These are phyloP conservation scores for Pseudopyrenochaeta lycopersici DNA, from an alignment of 2,329 filamentous ascomycete species.

Conservation along the genomic window DNA sequence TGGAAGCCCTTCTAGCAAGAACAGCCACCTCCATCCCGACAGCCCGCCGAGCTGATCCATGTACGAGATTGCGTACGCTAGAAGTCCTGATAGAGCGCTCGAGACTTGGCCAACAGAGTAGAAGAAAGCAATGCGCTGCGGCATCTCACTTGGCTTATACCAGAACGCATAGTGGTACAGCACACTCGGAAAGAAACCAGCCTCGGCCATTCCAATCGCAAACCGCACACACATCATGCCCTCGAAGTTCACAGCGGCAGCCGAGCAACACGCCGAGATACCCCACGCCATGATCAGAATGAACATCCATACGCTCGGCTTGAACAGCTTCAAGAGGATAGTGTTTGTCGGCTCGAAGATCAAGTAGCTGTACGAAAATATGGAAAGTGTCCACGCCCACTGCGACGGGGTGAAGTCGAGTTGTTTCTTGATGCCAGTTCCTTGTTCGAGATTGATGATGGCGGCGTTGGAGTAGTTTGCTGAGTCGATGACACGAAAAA, in stretches of 20 bases:
- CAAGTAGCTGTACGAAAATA: slow-evolving; percentile 45
- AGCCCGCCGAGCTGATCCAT: slow-evolving; percentile 62
- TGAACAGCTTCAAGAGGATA: slow-evolving; percentile 27
- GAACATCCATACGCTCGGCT: slow-evolving; percentile 29
- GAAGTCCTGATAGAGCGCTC: slow-evolving; percentile 27
- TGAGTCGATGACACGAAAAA: slow-evolving; percentile 41
- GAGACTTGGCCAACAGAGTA: slow-evolving; percentile 58
- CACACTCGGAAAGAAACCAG: slow-evolving; percentile 22
- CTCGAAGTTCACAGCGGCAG: slow-evolving; percentile 24
- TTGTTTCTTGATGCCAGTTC: slow-evolving; percentile 43
- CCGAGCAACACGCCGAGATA: slow-evolving; percentile 32
- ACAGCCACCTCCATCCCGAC: slow-evolving; percentile 42
- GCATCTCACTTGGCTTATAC: slow-evolving; percentile 49
- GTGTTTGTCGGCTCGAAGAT: slow-evolving; percentile 37
- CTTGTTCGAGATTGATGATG: slow-evolving; percentile 46
- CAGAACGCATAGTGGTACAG: slow-evolving; percentile 63
- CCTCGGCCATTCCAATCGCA: slow-evolving; percentile 28
- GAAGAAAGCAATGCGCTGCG: slow-evolving; percentile 39
- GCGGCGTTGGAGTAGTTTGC: slow-evolving; percentile 42
- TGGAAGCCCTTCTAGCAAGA: slow-evolving; percentile 23
- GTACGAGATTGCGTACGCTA: slow-evolving; percentile 66
- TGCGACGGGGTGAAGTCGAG: slow-evolving; percentile 36
- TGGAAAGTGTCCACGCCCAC: slow-evolving; percentile 44
- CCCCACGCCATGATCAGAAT: slow-evolving; percentile 30
- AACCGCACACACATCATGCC: slow-evolving; percentile 32